Base-by-base conservation (phyloP, 495 filamentous ascomycete species). In the Rusavskia elegans region DNA sequence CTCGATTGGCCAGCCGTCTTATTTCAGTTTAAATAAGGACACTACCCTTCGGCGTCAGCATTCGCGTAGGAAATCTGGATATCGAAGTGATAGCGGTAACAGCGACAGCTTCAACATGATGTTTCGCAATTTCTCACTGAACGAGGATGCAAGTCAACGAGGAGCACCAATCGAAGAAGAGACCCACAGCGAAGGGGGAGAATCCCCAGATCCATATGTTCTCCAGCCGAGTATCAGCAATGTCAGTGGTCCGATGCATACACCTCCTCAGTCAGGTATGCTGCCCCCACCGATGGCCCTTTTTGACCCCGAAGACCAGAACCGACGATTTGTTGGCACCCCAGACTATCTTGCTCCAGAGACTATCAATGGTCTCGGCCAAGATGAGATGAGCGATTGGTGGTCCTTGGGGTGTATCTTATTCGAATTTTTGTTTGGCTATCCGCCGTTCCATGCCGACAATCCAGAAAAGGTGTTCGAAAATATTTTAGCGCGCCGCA, bases 331-430 rank as follows among this genome's bases (percentile, higher is more conserved):
- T 63, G 92, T 98, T 17, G 92, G 92, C 38, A 98, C 92, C 1
- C 92, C 92, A 1, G 92, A 98, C 68, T 98, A 98, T 66, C 77
- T 98, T 17, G 90, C 92, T 2, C 92, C 92, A 2, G 92, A 98
- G 64, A 98, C 92, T 0, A 95, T 98, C 63, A 89, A 86, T 60
- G 92, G 92, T 48, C 77, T 85, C 54, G 87, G 89, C 0, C 92
- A 97, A 67, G 92, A 98, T 63, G 89, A 97, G 63, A 89, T 89
- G 57, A 96, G 92, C 64, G 92, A 98, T 77, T 98, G 92, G 92
- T 98, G 92, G 92, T 97, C 92, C 7, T 70, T 98, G 44, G 92
- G 92, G 2, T 97, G 92, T 60, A 97, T 98, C 54, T 71, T 97
- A 67, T 98, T 96, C 62, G 92, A 98, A 58, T 96, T 95, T 55